Evolutionary conservation across 202 grass and related monocot species (phyloP), one percentile per base, ranked within the genome.

Genomic region (Hordeum pubiflorum): DNA sequence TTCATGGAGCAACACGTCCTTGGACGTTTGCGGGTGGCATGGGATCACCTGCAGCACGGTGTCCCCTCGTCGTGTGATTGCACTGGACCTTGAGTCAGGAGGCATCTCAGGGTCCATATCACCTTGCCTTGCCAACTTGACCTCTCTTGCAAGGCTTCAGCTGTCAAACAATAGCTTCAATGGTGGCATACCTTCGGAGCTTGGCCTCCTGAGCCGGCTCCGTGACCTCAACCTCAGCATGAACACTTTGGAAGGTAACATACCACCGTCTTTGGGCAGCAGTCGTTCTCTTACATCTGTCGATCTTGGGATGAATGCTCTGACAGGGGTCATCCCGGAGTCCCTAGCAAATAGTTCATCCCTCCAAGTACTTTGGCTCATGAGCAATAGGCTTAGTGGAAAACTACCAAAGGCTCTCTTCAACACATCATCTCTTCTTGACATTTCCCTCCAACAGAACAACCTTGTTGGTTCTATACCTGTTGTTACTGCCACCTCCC

Each of bases 1-100:
- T 10, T 86, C 93, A 27, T 95, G 85, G 93, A 88, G 27, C 23
- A 87, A 80, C 12, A 13, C 59, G 27, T 88, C 90, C 20, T 7
- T 63, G 55, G n/a, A 78, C 0, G 29, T 85, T 32, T 94, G 91
- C 61, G 20, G 21, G 6, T 94, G 89, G 91, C 80, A 15, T 44
- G 89, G 91, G 4, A 74, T 94, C 1, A 58, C 63, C 14, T 94
- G 92, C 70, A 34, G 63, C 39, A 5, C 27, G 2, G 7, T 5
- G 24, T 20, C 8, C 0, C 59, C 65, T 15, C 27, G 29, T 0
- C 84, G 62, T 40, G 89, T 91, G 13, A 55, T 18, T 2, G 78
- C 26, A 0, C 46, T 94, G 58, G 39, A 83, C 20, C 71, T 94
- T 0, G 61, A 61, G 0, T 66, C 80, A 0, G 0, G 38, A 17